Evolutionary conservation across 106 monocot species (phyloP).

Genomic region (Triglochin maritima): DNA sequence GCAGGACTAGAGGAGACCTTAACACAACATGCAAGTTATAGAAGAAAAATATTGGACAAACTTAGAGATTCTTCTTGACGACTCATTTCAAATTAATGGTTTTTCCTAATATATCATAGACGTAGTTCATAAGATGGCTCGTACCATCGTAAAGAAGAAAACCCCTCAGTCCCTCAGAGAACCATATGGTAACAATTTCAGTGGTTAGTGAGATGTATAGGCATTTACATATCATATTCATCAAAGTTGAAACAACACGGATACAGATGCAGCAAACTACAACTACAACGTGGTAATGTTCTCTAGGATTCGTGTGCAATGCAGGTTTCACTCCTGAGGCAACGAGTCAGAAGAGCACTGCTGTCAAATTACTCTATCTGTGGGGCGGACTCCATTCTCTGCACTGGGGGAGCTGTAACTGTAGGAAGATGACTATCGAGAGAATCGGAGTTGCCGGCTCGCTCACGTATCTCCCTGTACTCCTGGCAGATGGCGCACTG

Average conservation of each 20-base stretch:
- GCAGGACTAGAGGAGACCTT: too few species aligned
- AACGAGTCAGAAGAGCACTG: too few species aligned
- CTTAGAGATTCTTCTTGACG: too few species aligned
- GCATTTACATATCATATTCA: not conserved
- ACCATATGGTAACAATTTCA: not conserved
- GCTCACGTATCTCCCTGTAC: constrained; percentile 76
- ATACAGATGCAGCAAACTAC: not conserved
- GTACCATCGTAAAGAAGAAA: too few species aligned
- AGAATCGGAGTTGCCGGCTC: constrained; percentile 25
- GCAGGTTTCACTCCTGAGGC: too few species aligned
- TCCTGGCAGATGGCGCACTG: constrained; percentile 85
- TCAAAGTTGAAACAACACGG: not conserved
- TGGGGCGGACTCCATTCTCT: constrained; percentile 30
- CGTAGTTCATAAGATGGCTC: too few species aligned
- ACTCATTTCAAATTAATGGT: too few species aligned
- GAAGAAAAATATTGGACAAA: too few species aligned
- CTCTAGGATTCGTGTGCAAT: not conserved
- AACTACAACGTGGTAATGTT: not conserved
- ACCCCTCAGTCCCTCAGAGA: too few species aligned
- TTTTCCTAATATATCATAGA: too few species aligned
- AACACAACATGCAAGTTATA: too few species aligned
- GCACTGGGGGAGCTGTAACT: constrained; percentile 38
- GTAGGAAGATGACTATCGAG: constrained; percentile 13
- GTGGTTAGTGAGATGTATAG: not conserved
- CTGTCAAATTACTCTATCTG: not conserved